Percentiles rank a stretch among this genome's conserved stretches.
Evolutionary conservation across 1,284 basidiomycete species (phyloP).

Genomic region (Rhodotorula sp.): DNA sequence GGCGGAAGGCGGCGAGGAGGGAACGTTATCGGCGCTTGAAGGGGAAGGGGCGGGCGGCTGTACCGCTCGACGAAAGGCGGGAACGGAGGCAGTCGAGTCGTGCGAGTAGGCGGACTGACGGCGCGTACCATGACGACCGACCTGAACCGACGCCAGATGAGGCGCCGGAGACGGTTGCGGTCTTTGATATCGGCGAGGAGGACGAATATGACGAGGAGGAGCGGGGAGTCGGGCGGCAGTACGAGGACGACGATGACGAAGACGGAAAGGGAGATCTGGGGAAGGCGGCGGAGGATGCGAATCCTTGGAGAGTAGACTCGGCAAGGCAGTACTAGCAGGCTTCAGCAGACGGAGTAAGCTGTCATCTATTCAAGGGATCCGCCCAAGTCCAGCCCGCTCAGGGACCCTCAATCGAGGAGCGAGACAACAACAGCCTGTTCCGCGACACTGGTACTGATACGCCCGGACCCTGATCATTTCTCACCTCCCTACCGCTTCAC

Average conservation of each 20-base stretch:
- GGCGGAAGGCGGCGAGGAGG: constrained; percentile 16
- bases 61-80: not conserved
- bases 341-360: not conserved
- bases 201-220: constrained; percentile 6
- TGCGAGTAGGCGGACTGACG: too few relatives aligned
- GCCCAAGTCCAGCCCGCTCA: too few relatives aligned
- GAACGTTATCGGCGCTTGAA: constrained; percentile 20
- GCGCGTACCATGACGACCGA: too few relatives aligned
- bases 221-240: not conserved
- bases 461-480: too few relatives aligned
- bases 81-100: not conserved
- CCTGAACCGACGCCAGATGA: not conserved
- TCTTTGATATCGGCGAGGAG: constrained; percentile 38
- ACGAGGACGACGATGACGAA: constrained; percentile 12
- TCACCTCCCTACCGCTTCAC: not conserved
- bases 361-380: too few relatives aligned
- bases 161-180: constrained; percentile 14
- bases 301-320: constrained; percentile 10
- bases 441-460: too few relatives aligned
- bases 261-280: constrained; percentile 31
- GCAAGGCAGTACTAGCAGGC: not conserved
- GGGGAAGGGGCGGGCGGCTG: constrained; percentile 27
- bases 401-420: too few relatives aligned
- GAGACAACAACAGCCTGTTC: not conserved
- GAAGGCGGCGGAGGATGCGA: constrained; percentile 4